Evolutionary conservation across 208 protist species (phyloP), one percentile per base, ranked within the genome.

Genomic region (Leishmania turanica): DNA sequence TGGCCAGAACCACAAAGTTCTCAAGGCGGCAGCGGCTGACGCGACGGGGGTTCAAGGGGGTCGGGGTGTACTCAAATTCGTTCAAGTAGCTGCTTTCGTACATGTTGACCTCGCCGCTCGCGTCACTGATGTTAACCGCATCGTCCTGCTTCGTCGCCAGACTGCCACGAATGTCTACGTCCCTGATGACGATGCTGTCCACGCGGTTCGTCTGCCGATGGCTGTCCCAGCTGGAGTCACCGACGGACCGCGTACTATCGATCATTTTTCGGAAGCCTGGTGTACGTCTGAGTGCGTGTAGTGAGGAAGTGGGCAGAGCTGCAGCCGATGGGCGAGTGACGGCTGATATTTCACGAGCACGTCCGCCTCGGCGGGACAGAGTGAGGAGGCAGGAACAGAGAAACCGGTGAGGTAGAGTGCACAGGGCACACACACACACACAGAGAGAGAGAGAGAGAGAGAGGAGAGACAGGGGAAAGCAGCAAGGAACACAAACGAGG

Each of bases 1-100:
- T 81, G 4, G 81, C 73, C 9, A 75, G 73, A 34, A 89, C n/a
- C 6, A 84, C 37, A n/a, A 90, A 66, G 71, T 88, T 88, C 37
- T 90, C 86, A 3, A 87, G 0, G 19, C 86, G 83, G 68, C 81
- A 90, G 51, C 79, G 80, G 34, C 87, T 82, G n/a, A 83, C 83
- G 53, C 80, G 82, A 45, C 78, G 58, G 4, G 86, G 88, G 68
- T 76, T 86, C 42, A 85, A 89, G 5, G 80, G 79, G 0, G 88
- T 88, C 0, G 88, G 79, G n/a, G 77, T 84, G 74, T 78, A 88
- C 31, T 86, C 80, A 24, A 82, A 88, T 31, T 81, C 66, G 42
- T 75, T 76, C 69, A 77, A 49, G 51, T 77, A 24, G 31, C 27
- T 76, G 4, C 0, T 34, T 15, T 37, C 21, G 64, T 84, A 34